A percentile compares a stretch with the other conserved stretches of the same genome.
Evolutionary conservation across 768 basidiomycete genomes (phyloP).

Genomic region (Tubosaeta sp.): DNA sequence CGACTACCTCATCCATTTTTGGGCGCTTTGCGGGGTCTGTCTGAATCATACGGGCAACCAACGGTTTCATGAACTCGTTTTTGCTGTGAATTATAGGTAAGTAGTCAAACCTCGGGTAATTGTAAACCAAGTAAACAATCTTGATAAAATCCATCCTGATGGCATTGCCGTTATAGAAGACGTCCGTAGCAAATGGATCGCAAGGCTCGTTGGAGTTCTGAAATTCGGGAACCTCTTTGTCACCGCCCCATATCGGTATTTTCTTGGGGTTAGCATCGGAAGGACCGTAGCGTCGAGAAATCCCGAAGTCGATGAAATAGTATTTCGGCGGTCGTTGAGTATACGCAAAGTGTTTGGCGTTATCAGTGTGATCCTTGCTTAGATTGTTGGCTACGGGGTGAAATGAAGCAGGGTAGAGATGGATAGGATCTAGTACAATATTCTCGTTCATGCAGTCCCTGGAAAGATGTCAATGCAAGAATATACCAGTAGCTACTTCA

Average conservation of each 20-base stretch:
- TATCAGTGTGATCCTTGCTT: constrained; percentile 12
- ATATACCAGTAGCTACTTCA: too few relatives aligned
- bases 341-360: constrained; percentile 26
- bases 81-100: background rate
- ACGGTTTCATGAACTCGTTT: constrained; percentile 19
- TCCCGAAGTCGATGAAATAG: too few relatives aligned
- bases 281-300: too few relatives aligned
- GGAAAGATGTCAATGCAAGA: too few relatives aligned
- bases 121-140: constrained; percentile 19
- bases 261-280: too few relatives aligned
- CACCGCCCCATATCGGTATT: too few relatives aligned
- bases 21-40: too few relatives aligned
- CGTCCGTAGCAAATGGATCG: constrained; percentile 39
- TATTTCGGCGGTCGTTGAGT: constrained; percentile 26
- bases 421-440: constrained; percentile 28
- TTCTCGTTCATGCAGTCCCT: constrained; percentile 28
- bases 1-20: too few relatives aligned
- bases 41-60: constrained; percentile 21
- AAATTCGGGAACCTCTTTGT: constrained; percentile 41
- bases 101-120: background rate
- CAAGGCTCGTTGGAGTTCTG: constrained; percentile 18
- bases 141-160: constrained; percentile 30
- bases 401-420: constrained; percentile 23
- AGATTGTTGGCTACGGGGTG: constrained; percentile 17
- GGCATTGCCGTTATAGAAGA: too few relatives aligned